phyloP scores from a whole-genome alignment of 306 rosid genomes.

The Luffa acutangula region DNA sequence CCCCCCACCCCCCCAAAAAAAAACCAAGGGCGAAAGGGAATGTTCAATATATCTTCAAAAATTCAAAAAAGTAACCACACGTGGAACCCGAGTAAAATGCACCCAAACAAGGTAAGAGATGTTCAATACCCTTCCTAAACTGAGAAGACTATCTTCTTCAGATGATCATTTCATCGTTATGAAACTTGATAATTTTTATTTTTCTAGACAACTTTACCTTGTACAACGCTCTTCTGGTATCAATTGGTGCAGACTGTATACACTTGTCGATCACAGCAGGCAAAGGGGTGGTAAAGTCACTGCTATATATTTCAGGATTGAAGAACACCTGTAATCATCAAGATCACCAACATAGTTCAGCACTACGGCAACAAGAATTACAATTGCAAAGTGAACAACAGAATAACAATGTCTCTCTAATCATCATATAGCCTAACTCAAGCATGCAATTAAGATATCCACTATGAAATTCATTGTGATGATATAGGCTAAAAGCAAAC shows the following conservation, averaged over 20 bases:
- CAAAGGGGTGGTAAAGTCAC: constrained; percentile 69
- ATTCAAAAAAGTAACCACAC: not conserved
- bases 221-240: constrained; percentile 90
- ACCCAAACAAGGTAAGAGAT: not conserved
- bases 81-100: not conserved
- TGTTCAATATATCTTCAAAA: not conserved
- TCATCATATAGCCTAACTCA: not conserved
- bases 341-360: constrained; percentile 10
- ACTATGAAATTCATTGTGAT: not conserved
- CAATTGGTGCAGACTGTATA: constrained; percentile 97
- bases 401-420: not conserved
- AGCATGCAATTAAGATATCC: not conserved
- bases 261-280: constrained; percentile 91
- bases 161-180: not conserved
- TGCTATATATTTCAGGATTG: constrained; percentile 93
- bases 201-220: constrained; percentile 42
- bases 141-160: not conserved
- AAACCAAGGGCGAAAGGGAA: too few relatives aligned
- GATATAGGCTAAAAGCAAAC: constrained; percentile 27
- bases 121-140: not conserved
- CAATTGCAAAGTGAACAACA: not conserved
- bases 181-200: not conserved
- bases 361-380: not conserved
- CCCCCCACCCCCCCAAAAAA: too few relatives aligned
- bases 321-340: constrained; percentile 60